Percentiles rank a stretch among this genome's conserved stretches.
Evolutionary conservation across 768 basidiomycete species (phyloP).

Genomic region (Mycena rosella): DNA sequence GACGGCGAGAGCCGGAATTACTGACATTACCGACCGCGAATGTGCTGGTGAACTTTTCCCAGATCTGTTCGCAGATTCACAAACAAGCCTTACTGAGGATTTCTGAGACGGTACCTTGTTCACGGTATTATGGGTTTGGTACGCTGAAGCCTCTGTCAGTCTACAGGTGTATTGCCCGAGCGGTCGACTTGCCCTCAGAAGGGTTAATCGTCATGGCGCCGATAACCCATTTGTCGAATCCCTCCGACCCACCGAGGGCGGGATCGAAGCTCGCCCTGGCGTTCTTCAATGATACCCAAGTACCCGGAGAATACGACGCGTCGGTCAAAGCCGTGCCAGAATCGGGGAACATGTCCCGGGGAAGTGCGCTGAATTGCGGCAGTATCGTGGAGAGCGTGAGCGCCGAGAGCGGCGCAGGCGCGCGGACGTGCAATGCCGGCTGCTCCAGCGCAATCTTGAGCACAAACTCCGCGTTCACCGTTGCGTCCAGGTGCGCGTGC

Average conservation of each 20-base stretch:
- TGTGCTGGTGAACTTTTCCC: constrained; percentile 76
- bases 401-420: constrained; percentile 53
- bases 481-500: constrained; percentile 83
- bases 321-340: constrained; percentile 54
- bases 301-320: constrained; percentile 54
- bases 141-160: constrained; percentile 53
- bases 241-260: constrained; percentile 69
- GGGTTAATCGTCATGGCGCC: constrained; percentile 76
- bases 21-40: constrained; percentile 63
- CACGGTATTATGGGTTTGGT: constrained; percentile 78
- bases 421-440: constrained; percentile 71
- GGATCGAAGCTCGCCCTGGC: constrained; percentile 67
- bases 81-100: neutral
- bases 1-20: neutral
- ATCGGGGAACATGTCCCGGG: constrained; percentile 44
- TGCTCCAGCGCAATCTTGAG: constrained; percentile 68
- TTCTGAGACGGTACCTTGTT: constrained; percentile 59
- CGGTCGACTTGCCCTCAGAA: constrained; percentile 51
- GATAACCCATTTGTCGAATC: constrained; percentile 78
- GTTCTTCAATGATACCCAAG: constrained; percentile 67
- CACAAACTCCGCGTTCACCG: constrained; percentile 67
- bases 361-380: constrained; percentile 68
- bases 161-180: neutral
- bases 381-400: constrained; percentile 56
- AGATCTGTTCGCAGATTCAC: constrained; percentile 64